These are phyloP conservation scores for Diplodia sapinea DNA, from an alignment of 2,329 filamentous ascomycete species.

Conservation along the genomic window DNA sequence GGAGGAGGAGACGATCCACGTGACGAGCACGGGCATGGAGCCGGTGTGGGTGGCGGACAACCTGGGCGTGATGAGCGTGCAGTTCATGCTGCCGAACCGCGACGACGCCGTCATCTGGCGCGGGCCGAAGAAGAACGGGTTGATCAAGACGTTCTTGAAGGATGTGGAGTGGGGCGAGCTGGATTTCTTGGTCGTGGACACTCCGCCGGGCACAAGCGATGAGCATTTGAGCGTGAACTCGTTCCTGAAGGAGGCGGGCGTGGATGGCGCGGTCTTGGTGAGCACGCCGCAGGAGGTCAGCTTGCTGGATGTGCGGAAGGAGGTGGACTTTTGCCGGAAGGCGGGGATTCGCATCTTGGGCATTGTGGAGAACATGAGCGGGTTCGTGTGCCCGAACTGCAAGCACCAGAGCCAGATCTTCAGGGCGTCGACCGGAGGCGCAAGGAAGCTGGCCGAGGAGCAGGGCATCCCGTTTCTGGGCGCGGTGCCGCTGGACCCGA, in stretches of 20 bases:
- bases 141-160: constrained; percentile 97
- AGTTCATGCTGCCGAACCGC: constrained; percentile 94
- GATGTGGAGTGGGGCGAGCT: constrained; percentile 97
- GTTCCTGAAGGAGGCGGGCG: constrained; percentile 86
- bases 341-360: constrained; percentile 88
- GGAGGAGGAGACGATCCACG: constrained; percentile 89
- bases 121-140: constrained; percentile 95
- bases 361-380: constrained; percentile 96
- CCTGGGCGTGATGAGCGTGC: constrained; percentile 93
- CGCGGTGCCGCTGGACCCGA: constrained; percentile 85
- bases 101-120: constrained; percentile 98
- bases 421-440: constrained; percentile 87
- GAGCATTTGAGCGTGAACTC: constrained; percentile 95
- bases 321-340: constrained; percentile 97
- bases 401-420: constrained; percentile 84
- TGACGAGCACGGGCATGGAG: constrained; percentile 86
- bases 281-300: constrained; percentile 95
- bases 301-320: constrained; percentile 90
- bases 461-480: constrained; percentile 89
- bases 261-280: constrained; percentile 91
- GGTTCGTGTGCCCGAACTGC: constrained; percentile 95
- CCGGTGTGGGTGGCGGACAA: constrained; percentile 97
- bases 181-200: constrained; percentile 93
- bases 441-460: constrained; percentile 77
- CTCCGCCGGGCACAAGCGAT: constrained; percentile 91